Evolutionary conservation across 1,284 basidiomycete species (phyloP).

Genomic region (Rhodofomes roseus): DNA sequence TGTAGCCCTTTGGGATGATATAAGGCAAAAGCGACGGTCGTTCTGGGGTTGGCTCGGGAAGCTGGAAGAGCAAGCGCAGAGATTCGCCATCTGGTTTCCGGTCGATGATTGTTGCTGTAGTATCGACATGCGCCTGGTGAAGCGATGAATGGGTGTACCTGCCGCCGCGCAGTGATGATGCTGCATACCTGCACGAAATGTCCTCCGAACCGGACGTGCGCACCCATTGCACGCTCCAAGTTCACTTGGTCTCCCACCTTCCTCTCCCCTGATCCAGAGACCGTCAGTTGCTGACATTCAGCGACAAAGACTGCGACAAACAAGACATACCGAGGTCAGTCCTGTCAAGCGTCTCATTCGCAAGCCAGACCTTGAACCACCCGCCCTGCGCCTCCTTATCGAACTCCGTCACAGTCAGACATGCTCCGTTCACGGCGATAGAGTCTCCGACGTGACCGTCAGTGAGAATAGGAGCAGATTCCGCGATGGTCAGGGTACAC

Average conservation of each 20-base stretch:
- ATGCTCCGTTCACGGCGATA: slow-evolving; percentile 80
- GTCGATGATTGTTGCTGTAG: slow-evolving; percentile 73
- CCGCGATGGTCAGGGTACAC: slow-evolving; percentile 80
- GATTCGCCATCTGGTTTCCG: slow-evolving; percentile 83
- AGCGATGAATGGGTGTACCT: not conserved
- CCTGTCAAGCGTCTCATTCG: slow-evolving; percentile 90
- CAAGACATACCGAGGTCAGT: slow-evolving; percentile 82
- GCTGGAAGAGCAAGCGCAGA: slow-evolving; percentile 75
- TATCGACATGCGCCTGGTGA: slow-evolving; percentile 87
- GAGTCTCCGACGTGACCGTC: slow-evolving; percentile 96
- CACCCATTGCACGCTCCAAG: slow-evolving; percentile 93
- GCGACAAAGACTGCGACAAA: not conserved
- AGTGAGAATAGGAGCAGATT: slow-evolving; percentile 73
- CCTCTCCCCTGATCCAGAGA: slow-evolving; percentile 55
- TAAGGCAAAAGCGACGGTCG: slow-evolving; percentile 74
- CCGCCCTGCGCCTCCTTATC: slow-evolving; percentile 55
- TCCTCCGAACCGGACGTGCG: slow-evolving; percentile 90
- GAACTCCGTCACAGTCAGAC: slow-evolving; percentile 91
- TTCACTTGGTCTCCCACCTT: slow-evolving; percentile 84
- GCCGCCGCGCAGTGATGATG: not conserved
- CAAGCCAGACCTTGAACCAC: slow-evolving; percentile 92
- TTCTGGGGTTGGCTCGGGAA: slow-evolving; percentile 58
- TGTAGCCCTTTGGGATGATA: slow-evolving; percentile 94
- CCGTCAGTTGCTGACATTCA: not conserved
- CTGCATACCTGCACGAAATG: slow-evolving; percentile 90